Evolutionary conservation across 83 land plant genomes (phyloP), one percentile per base, ranked within the genome.

Genomic region (Diphasiastrum complanatum): DNA sequence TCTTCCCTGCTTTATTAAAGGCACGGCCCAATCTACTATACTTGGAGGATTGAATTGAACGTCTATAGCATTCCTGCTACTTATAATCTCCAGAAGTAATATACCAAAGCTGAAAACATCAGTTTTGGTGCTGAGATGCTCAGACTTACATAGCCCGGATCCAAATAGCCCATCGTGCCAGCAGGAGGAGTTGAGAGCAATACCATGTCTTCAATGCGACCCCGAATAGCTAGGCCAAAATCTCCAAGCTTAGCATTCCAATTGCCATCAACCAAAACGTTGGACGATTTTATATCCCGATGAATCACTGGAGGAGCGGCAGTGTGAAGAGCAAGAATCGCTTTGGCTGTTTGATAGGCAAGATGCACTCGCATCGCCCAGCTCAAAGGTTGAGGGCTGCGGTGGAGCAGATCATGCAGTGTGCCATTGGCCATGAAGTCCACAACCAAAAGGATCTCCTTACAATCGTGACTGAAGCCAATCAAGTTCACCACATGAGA

Each of bases 381-480:
- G 35, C 75, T 69, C 33, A 84, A 74, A 11, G 81, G 75, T 29
- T 63, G 71, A 11, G 63, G 46, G 6, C 47, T 24, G 6, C 56
- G 36, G 50, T 86, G 87, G 0, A 86, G 67, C 3, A 69, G 37
- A 70, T 73, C n/a, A n/a, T n/a, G 77, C 5, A 87, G 70, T 4
- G 79, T 77, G 0, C 95, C 93, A 57, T 87, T 81, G 22, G 74
- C 78, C 93, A 87, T 87, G 76, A 48, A 75, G 75, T 87, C 89
- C 11, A 84, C 86, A 31, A 87, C 95, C 53, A 84, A 51, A 25
- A 77, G 47, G 41, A 74, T 78, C 40, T 70, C 79, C 56, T 56
- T 76, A 4, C 49, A 50, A 22, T 78, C 77, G 29, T 49, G 51
- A 33, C 75, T 60, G 46, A 70, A 80, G 4, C 95, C 95, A 0